phyloP scores from a whole-genome alignment of 176 grass and related monocot genomes.

The Juncus inflexus region DNA sequence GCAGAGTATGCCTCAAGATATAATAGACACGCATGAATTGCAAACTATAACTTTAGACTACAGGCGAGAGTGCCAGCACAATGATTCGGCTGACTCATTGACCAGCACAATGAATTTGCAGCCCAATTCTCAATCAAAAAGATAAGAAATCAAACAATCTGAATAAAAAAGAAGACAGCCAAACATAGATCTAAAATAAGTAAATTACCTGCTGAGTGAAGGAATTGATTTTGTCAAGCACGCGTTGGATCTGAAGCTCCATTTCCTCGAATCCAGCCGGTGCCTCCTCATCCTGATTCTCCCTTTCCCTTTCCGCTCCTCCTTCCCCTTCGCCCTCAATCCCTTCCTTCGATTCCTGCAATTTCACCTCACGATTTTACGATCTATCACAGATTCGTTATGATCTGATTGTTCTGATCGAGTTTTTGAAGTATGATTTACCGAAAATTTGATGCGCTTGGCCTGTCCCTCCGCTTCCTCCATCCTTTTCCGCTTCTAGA shows the following conservation, averaged over 20 bases:
- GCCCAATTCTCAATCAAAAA: not conserved
- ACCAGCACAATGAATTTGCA: too few species aligned
- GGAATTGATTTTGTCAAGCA: slow-evolving; percentile 66
- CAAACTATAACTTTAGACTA: slow-evolving; percentile 98
- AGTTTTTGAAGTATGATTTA: too few species aligned
- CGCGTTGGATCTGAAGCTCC: slow-evolving; percentile 62
- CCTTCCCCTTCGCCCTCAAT: too few species aligned
- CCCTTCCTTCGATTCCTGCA: too few species aligned
- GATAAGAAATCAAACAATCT: not conserved
- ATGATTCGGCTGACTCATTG: slow-evolving; percentile 80
- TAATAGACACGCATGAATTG: slow-evolving; percentile 91
- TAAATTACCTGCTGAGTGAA: slow-evolving; percentile 67
- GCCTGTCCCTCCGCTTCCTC: too few species aligned
- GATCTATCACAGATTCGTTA: too few species aligned
- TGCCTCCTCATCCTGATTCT: too few species aligned
- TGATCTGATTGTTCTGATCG: too few species aligned
- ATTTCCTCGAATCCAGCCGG: slow-evolving; percentile 30
- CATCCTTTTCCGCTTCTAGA: too few species aligned
- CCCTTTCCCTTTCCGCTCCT: too few species aligned
- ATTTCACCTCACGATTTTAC: too few species aligned
- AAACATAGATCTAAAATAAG: not conserved
- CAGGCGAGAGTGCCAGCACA: slow-evolving; percentile 86
- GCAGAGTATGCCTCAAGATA: slow-evolving; percentile 97
- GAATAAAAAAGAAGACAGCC: not conserved
- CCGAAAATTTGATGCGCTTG: too few species aligned